Conservation (phyloP, 2,329 filamentous ascomycete genomes). For the Phialophora tarda region DNA sequence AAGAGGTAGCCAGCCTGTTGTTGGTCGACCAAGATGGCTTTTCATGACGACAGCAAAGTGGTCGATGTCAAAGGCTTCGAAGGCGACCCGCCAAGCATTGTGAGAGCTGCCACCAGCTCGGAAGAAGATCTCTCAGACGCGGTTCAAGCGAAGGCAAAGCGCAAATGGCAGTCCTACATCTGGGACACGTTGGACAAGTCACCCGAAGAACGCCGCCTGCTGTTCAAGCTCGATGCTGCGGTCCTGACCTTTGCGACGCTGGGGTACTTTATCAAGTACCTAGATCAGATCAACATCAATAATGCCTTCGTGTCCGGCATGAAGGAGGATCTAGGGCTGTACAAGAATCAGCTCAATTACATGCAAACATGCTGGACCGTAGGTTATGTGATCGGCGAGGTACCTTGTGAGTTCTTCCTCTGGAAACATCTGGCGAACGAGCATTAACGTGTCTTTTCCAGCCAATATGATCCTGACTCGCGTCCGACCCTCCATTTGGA, state of each 20-base stretch:
- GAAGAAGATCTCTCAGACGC: conserved; percentile 21
- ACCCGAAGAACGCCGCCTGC: conserved; percentile 56
- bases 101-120: conserved; percentile 6
- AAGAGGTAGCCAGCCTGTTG: neutral
- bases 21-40: conserved; percentile 16
- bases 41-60: conserved; percentile 20
- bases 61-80: conserved; percentile 21
- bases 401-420: conserved; percentile 38
- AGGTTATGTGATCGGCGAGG: conserved; percentile 63
- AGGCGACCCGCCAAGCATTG: conserved; percentile 10
- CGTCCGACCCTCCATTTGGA: conserved; percentile 27
- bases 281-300: conserved; percentile 48
- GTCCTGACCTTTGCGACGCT: conserved; percentile 64
- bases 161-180: conserved; percentile 57
- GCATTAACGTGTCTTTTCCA: conserved; percentile 40
- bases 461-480: conserved; percentile 59
- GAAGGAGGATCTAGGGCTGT: conserved; percentile 58
- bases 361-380: conserved; percentile 66
- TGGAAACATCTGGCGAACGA: neutral
- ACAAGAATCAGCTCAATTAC: conserved; percentile 62
- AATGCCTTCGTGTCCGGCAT: conserved; percentile 63
- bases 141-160: conserved; percentile 42
- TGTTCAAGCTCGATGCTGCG: conserved; percentile 61
- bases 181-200: conserved; percentile 62
- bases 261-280: conserved; percentile 61